Evolutionary conservation across 2,329 filamentous ascomycete species (phyloP), one percentile per base, ranked within the genome.

Genomic region (Podosphaera fusca): DNA sequence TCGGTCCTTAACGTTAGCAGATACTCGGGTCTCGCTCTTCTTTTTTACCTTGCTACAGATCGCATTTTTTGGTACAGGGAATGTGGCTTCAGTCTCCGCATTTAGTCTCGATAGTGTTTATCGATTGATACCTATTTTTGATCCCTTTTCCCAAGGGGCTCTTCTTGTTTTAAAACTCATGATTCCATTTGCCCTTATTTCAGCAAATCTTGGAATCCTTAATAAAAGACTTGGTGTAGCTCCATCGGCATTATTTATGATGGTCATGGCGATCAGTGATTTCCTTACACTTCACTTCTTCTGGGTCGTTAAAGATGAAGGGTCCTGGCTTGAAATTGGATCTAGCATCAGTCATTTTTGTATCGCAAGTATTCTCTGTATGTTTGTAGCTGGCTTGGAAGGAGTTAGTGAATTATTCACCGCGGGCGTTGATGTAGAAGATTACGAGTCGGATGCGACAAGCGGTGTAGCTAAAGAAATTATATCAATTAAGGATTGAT

Each of bases 311-410:
- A 85, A 85, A 65, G 92, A 98, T 64, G 92, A 98, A 68, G 92
- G 92, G 0, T 92, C 85, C 30, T 98, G 92, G 92, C 72, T 98
- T 59, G 92, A 98, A 67, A 98, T 98, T 67, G 92, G 92, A 36
- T 94, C 87, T 34, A 95, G 87, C 2, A 98, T 98, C 62, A 94
- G 81, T 65, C 89, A 96, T 68, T 98, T 96, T 69, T 81, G 82
- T 60, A 96, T 98, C 71, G 90, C 88, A 21, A 95, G 87, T 69
- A 69, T 87, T 63, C 67, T 96, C 50, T 92, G 88, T 63, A 82
- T 94, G 7, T 98, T 98, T 71, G 88, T 98, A 49, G 87, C 88
- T 0, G 81, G 78, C 12, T 71, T 98, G 51, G 92, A 98, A 71
- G 82, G 84, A 14, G 78, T 94, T 2, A 95, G 88, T 66, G 85